Conservation (phyloP, 805 yeast genomes). For the Lachancea nothofagi region DNA sequence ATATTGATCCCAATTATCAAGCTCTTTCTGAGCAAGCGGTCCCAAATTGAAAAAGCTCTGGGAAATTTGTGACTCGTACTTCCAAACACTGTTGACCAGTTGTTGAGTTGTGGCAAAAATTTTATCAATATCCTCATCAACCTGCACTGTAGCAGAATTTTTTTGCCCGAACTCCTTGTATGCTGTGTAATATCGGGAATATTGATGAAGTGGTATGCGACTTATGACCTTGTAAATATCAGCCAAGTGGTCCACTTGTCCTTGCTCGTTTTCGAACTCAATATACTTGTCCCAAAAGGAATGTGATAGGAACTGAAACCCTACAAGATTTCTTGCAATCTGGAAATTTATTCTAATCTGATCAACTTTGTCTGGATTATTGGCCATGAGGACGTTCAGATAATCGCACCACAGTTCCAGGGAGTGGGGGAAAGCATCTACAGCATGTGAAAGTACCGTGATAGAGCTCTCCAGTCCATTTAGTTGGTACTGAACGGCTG, state of each 20-base stretch:
- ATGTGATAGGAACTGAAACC: constrained; percentile 71
- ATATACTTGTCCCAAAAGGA: constrained; percentile 77
- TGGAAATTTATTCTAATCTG: constrained; percentile 41
- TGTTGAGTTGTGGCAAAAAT: constrained; percentile 44
- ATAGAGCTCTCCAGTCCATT: constrained; percentile 51
- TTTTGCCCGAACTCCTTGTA: constrained; percentile 36
- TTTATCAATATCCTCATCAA: constrained; percentile 41
- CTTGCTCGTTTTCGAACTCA: constrained; percentile 47
- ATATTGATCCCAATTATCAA: constrained; percentile 57
- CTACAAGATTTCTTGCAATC: constrained; percentile 48
- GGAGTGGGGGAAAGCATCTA: constrained; percentile 49
- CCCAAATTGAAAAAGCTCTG: constrained; percentile 51
- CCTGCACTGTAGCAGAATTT: constrained; percentile 21
- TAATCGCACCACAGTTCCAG: constrained; percentile 69
- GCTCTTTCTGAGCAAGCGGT: constrained; percentile 40
- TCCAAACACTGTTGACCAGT: constrained; percentile 59
- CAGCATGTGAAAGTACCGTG: constrained; percentile 38
- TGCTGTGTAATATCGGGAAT: constrained; percentile 64
- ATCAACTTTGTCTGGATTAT: constrained; percentile 31
- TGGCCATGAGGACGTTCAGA: constrained; percentile 45
- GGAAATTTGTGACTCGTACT: constrained; percentile 60
- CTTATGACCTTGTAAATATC: constrained; percentile 42
- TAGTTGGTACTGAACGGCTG: constrained; percentile 49
- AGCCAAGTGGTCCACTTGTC: constrained; percentile 35
- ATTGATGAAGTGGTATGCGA: constrained; percentile 75